Base-by-base conservation (phyloP, 805 yeast genomes). In the Teunomyces funiuensis region DNA sequence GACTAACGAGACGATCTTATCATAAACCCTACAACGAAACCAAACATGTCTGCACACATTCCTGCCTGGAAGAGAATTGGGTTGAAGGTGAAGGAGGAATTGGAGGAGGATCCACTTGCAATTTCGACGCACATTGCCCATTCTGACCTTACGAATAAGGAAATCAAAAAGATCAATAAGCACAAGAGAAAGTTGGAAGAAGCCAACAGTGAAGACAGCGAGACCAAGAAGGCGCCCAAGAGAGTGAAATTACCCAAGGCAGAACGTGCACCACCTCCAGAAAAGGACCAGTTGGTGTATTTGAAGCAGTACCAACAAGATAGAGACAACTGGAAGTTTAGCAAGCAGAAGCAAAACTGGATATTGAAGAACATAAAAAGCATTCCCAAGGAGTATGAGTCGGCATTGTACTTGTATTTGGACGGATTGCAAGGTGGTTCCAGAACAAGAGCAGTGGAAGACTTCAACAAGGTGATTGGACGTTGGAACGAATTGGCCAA, bases 11-110 rank as follows among this genome's bases (percentile, higher is more conserved):
- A 7, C n/a, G 8, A n/a, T n/a, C n/a, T n/a, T n/a, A n/a, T 10
- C 27, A 22, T 33, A 11, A 33, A 11, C 18, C 17, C 11, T 20
- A 9, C 16, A 22, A 22, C 25, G 25, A 7, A 3, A 22, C 25
- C 11, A 13, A 19, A 33, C 18, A 42, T 42, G 45, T 14, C 34
- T 10, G 43, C 28, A 22, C 42, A 39, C 49, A 61, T 78, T n/a
- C 95, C 95, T 28, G 95, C 95, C 1, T 86, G 95, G 95, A 86
- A 86, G 59, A 73, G 80, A 52, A 70, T 83, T 6, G 95, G 95
- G 20, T 73, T 87, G 30, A 69, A 79, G 52, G 80, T 83, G 41
- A 74, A 80, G 49, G 67, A 73, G 33, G 68, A 69, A 5, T 48
- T 69, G 3, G 66, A 63, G 3, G 58, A 61, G 11, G 83, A 77